Conservation (phyloP, 163 green algal genomes). For the Prototheca stagnorum region DNA sequence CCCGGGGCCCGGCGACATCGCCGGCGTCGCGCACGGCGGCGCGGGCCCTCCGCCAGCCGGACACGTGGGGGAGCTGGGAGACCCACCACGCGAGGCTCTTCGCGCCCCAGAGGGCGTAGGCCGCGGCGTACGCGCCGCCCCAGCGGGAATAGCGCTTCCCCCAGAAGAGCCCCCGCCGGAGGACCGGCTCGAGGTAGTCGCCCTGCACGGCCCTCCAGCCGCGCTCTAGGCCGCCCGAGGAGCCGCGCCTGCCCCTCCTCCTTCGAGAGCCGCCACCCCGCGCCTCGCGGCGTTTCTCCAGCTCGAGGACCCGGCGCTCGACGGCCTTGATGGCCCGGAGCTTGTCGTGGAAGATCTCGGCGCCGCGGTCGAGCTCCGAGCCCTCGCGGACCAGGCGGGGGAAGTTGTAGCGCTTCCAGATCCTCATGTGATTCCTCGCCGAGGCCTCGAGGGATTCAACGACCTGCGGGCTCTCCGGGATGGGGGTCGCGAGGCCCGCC, state of each 20-base stretch:
- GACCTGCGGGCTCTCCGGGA: constrained; percentile 47
- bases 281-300: neutral
- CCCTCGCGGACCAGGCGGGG: constrained; percentile 33
- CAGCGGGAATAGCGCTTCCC: too few species aligned
- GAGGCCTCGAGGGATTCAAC: constrained; percentile 38
- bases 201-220: too few species aligned
- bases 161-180: neutral
- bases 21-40: too few species aligned
- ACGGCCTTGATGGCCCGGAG: neutral
- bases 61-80: too few species aligned
- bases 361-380: neutral
- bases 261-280: neutral
- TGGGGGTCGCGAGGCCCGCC: constrained; percentile 53
- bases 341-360: neutral
- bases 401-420: constrained; percentile 69
- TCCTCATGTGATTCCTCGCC: constrained; percentile 40
- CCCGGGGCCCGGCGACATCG: too few species aligned
- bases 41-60: too few species aligned
- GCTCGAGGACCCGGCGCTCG: neutral
- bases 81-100: too few species aligned
- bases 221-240: too few species aligned
- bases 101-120: too few species aligned
- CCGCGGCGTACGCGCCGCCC: too few species aligned
- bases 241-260: neutral
- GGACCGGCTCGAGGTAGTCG: neutral